These are phyloP conservation scores for Pyracantha coccinea DNA, from an alignment of 331 rosid genomes.

Conservation along the genomic window DNA sequence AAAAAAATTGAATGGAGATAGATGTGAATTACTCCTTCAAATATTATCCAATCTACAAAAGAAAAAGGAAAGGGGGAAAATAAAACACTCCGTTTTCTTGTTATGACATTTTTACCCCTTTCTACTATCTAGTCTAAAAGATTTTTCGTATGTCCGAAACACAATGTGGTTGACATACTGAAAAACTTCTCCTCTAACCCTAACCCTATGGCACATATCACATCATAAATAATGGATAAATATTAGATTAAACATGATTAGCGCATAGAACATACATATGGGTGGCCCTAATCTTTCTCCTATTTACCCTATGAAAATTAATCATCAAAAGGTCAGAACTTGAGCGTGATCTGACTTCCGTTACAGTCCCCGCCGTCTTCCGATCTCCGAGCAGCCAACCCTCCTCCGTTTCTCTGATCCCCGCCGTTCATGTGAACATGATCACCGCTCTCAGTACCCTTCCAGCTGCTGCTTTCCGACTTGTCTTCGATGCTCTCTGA, in stretches of 20 bases:
- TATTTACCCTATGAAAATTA: no score
- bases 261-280: background rate
- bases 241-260: background rate
- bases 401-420: constrained; percentile 31
- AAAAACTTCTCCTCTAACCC: no score
- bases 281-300: background rate
- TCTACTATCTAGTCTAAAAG: no score
- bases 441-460: constrained; percentile 60
- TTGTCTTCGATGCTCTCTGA: constrained; percentile 94
- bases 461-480: constrained; percentile 94
- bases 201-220: background rate
- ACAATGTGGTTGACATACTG: no score
- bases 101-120: constrained; percentile 24
- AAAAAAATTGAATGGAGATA: no score
- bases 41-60: constrained; percentile 6
- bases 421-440: constrained; percentile 12
- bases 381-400: constrained; percentile 30
- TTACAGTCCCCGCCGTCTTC: constrained; percentile 58
- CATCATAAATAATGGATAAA: constrained; percentile 4
- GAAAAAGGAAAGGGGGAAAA: constrained; percentile 3
- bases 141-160: no score
- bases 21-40: background rate
- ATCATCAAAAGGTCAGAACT: constrained; percentile 32
- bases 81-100: constrained; percentile 34
- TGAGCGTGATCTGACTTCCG: constrained; percentile 69